Evolutionary conservation across 306 rosid species (phyloP), one percentile per base, ranked within the genome.

Genomic region (Neltuma alba): DNA sequence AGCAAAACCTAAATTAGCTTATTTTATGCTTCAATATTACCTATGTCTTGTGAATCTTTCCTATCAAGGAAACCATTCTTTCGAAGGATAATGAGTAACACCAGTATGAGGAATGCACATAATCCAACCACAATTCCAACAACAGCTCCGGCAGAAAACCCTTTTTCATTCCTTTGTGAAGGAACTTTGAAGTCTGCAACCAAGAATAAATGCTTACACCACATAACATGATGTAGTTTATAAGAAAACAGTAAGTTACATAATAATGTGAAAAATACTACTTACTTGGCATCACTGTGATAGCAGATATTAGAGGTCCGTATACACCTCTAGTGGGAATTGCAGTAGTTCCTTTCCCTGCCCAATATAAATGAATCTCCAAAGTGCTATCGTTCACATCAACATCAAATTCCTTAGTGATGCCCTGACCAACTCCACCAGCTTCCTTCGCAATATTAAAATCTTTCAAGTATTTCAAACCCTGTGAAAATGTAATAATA

Each of bases 281-380:
- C 87, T 80, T 82, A 91, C 97, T 88, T 72, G 96, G 88, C 41
- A 91, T 86, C 70, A 92, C 88, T 2, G 88, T 75, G 70, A 92
- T 88, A 18, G 94, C 94, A 72, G 94, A 89, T 83, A 92, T 92
- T 47, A 92, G 91, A 86, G 96, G 97, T 78, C 96, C 97, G 76
- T 91, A 91, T 40, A 86, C 91, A 76, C 96, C 88, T 82, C 89
- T 87, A 6, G 30, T 33, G 33, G 96, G 97, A 85, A 92, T 81
- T 36, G 90, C 83, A 75, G 82, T 85, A 38, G 96, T 89, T 82
- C 97, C 94, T 91, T 92, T 91, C 63, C 97, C 96, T 62, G 86
- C 91, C 92, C 92, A 92, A 78, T 89, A 84, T 57, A 92, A 84
- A 78, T 89, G 89, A 52, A 92, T 88, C n/a, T n/a, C n/a, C n/a